Base-by-base conservation (phyloP, 1,284 basidiomycete species). In the Ceratobasidium sp. region DNA sequence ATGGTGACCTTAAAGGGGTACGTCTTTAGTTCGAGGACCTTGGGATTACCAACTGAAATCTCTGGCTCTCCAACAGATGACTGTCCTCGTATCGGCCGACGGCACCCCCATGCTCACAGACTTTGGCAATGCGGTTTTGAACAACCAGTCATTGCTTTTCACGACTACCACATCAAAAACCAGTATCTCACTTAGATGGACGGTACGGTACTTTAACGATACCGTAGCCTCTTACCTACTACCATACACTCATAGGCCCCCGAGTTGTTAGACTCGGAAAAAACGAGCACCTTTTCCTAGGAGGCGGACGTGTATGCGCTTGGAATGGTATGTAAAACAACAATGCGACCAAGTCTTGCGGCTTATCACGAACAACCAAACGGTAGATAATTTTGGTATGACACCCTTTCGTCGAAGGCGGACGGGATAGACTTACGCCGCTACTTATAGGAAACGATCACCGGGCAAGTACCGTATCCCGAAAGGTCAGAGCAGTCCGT, bases 371-470 rank as follows among this genome's bases (percentile, higher is more conserved):
- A 11, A 54, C 28, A 11, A 8, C 15, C 23, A 45, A 45, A 45
- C 17, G 11, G 11, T 31, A 54, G 53, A 54, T n/a, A 23, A 23
- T 54, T 10, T n/a, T 54, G 53, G 53, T 54, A 45, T 31, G 53
- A 31, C 10, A 54, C 28, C 28, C 10, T n/a, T 15, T 23, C 23
- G 10, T 23, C n/a, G n/a, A n/a, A 31, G 28, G 53, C 28, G n/a
- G n/a, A 31, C 28, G 11, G 11, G 13, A n/a, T 1, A 54, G 11
- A n/a, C n/a, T 31, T 11, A 31, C n/a, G 23, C 23, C 53, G 53
- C n/a, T 31, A 54, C 13, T n/a, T n/a, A n/a, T 28, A 61, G 58
- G 58, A 61, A 37, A 33, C 58, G 10, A 61, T 61, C 31, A 61
- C 58, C 31, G 58, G 58, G 7, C 13, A 35, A 13, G n/a, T 61